These are phyloP conservation scores for Leccinum pellstonianum DNA, from an alignment of 768 basidiomycete genomes.

Conservation along the genomic window DNA sequence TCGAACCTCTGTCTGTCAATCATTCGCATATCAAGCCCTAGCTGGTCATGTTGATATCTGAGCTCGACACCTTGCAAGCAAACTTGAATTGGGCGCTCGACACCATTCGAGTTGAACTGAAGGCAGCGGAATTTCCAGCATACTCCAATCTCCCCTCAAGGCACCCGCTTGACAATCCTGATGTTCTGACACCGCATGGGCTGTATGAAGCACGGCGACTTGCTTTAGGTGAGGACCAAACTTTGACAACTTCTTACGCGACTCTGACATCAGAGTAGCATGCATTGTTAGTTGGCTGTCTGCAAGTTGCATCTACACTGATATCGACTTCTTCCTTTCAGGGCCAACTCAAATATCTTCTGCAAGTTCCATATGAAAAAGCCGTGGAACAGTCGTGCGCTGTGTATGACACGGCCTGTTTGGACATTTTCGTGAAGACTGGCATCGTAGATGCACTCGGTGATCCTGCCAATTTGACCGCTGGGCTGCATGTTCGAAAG, in stretches of 20 bases:
- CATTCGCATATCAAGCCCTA: background rate
- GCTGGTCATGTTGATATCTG: background rate
- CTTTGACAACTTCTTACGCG: background rate
- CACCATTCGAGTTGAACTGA: background rate
- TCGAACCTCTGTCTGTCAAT: background rate
- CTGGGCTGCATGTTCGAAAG: background rate
- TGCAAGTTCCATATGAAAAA: constrained; percentile 6
- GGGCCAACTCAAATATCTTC: constrained; percentile 7
- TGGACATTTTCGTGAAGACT: background rate
- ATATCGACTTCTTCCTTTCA: background rate
- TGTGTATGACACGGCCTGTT: constrained; percentile 5
- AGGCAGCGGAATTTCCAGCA: background rate
- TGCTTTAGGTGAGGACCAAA: background rate
- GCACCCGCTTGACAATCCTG: background rate
- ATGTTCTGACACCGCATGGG: background rate
- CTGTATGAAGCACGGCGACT: background rate
- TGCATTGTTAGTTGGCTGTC: background rate
- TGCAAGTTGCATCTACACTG: background rate
- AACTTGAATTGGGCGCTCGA: background rate
- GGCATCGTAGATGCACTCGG: constrained; percentile 4
- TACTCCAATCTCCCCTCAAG: background rate
- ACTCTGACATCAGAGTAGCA: background rate
- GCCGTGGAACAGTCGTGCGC: constrained; percentile 1
- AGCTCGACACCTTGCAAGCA: background rate
- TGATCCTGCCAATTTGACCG: background rate